These are phyloP conservation scores for Mycena floridula DNA, from an alignment of 768 basidiomycete species.

Conservation along the genomic window DNA sequence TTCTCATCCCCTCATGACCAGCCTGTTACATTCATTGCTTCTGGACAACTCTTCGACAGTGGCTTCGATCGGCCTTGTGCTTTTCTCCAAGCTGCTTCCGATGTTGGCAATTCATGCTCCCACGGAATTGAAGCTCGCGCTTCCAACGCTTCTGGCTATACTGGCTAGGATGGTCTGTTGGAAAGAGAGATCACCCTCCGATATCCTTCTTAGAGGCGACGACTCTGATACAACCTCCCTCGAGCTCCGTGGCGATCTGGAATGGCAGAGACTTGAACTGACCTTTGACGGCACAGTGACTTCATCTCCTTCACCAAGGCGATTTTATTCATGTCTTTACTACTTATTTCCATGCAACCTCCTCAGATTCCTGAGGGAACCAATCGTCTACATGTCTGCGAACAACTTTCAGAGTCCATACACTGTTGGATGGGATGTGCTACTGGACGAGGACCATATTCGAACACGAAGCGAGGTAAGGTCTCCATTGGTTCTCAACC, in stretches of 20 bases:
- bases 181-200: constrained; percentile 39
- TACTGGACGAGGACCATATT: constrained; percentile 63
- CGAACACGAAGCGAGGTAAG: constrained; percentile 52
- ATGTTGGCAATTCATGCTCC: constrained; percentile 62
- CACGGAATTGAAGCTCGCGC: constrained; percentile 45
- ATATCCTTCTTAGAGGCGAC: constrained; percentile 8
- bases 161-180: constrained; percentile 72
- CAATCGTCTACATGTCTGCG: constrained; percentile 55
- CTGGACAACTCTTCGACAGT: constrained; percentile 73
- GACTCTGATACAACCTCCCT: constrained; percentile 33
- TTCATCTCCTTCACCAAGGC: constrained; percentile 51
- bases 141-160: constrained; percentile 62
- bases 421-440: constrained; percentile 63
- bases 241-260: constrained; percentile 45
- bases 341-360: constrained; percentile 90
- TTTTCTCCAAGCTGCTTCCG: constrained; percentile 69
- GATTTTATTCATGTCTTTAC: constrained; percentile 76
- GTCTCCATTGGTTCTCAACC: constrained; percentile 24
- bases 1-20: constrained; percentile 55
- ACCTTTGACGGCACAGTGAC: constrained; percentile 50
- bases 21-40: constrained; percentile 59
- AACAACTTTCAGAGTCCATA: constrained; percentile 52
- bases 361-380: constrained; percentile 69
- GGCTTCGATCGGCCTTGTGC: constrained; percentile 56
- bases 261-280: constrained; percentile 64